These are phyloP conservation scores for Lachnellula cervina DNA, from an alignment of 2,329 filamentous ascomycete species.

Conservation along the genomic window DNA sequence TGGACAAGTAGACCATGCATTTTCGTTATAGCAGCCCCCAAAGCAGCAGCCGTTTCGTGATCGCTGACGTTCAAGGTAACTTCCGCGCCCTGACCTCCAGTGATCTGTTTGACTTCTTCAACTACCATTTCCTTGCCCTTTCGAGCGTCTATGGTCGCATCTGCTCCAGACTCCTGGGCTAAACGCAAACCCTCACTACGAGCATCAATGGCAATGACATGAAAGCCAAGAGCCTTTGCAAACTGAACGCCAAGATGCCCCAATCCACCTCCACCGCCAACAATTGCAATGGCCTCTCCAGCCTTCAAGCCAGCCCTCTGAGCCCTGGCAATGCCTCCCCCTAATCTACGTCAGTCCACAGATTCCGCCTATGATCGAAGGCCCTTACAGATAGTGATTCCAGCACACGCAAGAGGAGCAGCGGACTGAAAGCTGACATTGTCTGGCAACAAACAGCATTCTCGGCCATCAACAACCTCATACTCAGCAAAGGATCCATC, in stretches of 20 bases:
- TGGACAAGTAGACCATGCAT: slow-evolving; percentile 56
- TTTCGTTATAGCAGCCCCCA: slow-evolving; percentile 50
- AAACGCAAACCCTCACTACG: slow-evolving; percentile 49
- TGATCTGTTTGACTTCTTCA: slow-evolving; percentile 42
- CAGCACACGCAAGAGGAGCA: slow-evolving; percentile 54
- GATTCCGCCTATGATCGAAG: slow-evolving; percentile 32
- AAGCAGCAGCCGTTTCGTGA: slow-evolving; percentile 43
- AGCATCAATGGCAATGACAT: slow-evolving; percentile 49
- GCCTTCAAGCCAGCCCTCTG: slow-evolving; percentile 30
- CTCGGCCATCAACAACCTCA: slow-evolving; percentile 44
- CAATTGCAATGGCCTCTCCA: slow-evolving; percentile 39
- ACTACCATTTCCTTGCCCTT: slow-evolving; percentile 44
- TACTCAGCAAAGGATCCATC: slow-evolving; percentile 57
- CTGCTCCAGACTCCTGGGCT: slow-evolving; percentile 42
- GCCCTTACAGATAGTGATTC: slow-evolving; percentile 34
- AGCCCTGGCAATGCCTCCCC: slow-evolving; percentile 35
- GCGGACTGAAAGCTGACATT: slow-evolving; percentile 45
- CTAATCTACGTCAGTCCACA: slow-evolving; percentile 39
- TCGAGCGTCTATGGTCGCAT: slow-evolving; percentile 48
- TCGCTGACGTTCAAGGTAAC: slow-evolving; percentile 52
- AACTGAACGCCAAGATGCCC: slow-evolving; percentile 49
- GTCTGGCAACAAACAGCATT: slow-evolving; percentile 43
- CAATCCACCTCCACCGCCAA: slow-evolving; percentile 47
- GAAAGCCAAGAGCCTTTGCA: slow-evolving; percentile 45
- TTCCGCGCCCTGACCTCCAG: slow-evolving; percentile 45